Base-by-base conservation (phyloP, 2,329 filamentous ascomycete genomes). In the Laburnicola sp. region DNA sequence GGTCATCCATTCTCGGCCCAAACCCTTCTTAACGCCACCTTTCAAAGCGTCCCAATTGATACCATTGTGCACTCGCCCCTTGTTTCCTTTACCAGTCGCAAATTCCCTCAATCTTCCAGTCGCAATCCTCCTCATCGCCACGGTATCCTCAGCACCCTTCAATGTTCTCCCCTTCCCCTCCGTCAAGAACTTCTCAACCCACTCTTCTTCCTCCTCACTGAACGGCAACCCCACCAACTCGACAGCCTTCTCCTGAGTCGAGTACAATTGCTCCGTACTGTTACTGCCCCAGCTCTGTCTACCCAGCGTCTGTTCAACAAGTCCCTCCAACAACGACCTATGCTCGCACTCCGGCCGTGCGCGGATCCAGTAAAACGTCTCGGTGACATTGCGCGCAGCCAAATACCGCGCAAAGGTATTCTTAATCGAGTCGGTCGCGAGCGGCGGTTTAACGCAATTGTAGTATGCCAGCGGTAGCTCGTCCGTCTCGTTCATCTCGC, bases 181-280 rank as follows among this genome's bases (percentile, higher is more conserved):
- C 0, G 83, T 77, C 32, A 95, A 75, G 51, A 82, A 87, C 25
- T 87, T 82, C 58, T 87, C 84, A 55, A 95, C 84, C 87, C 88
- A 93, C 3, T 67, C 68, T 66, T 92, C 88, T 66, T 96, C 91
- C 16, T 82, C 76, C 1, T 77, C 69, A 50, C 84, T 84, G n/a
- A 95, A 82, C 0, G 89, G 88, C 54, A 93, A 73, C 54, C 86
- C 86, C 6, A 90, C 81, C 0, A 95, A 77, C 68, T 93, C 87
- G 39, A 84, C 81, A 0, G 85, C 84, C 16, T 82, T 81, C 11
- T 80, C 76, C 2, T 83, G 82, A 21, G 77, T 70, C 21, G 64
- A 54, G 50, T 59, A 70, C 28, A 48, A 25, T 10, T 52, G 47
- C 5, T 58, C 47, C 26, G 53, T 54, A 0, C 50, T 21, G 6